These are phyloP conservation scores for Fusarium staphyleae DNA, from an alignment of 2,329 filamentous ascomycete species.

Conservation along the genomic window DNA sequence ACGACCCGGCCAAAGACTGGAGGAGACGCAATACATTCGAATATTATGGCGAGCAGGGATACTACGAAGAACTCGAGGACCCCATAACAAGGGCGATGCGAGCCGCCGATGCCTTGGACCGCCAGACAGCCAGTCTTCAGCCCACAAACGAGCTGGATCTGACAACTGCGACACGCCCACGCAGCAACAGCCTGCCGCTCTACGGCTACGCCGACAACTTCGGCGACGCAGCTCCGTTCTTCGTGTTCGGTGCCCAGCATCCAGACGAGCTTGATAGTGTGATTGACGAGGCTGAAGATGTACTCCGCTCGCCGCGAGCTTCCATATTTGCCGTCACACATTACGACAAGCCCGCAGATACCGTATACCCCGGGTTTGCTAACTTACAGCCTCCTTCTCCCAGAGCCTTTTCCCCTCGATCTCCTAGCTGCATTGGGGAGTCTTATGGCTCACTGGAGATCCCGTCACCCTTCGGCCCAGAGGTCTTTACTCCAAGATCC, in stretches of 20 bases:
- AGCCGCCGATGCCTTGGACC: slow-evolving; percentile 65
- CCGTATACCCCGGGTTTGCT: slow-evolving; percentile 31
- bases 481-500: slow-evolving; percentile 44
- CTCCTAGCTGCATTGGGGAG: slow-evolving; percentile 49
- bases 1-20: slow-evolving; percentile 36
- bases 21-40: slow-evolving; percentile 31
- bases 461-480: slow-evolving; percentile 29
- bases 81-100: slow-evolving; percentile 63
- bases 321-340: slow-evolving; percentile 43
- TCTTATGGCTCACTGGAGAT: slow-evolving; percentile 35
- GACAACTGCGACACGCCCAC: slow-evolving; percentile 48
- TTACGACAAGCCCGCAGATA: slow-evolving; percentile 38
- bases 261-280: slow-evolving; percentile 34
- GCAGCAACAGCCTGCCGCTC: slow-evolving; percentile 60
- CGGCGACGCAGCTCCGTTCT: slow-evolving; percentile 55
- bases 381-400: slow-evolving; percentile 35
- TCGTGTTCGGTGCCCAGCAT: slow-evolving; percentile 54
- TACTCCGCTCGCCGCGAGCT: slow-evolving; percentile 25
- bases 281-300: slow-evolving; percentile 22
- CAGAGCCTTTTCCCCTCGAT: slow-evolving; percentile 16
- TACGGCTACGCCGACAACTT: slow-evolving; percentile 54
- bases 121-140: slow-evolving; percentile 62
- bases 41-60: slow-evolving; percentile 24
- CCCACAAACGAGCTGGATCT: slow-evolving; percentile 57
- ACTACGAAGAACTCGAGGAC: slow-evolving; percentile 49